Conservation (phyloP, 2,329 filamentous ascomycete genomes). For the Intubia oerlemansii region DNA sequence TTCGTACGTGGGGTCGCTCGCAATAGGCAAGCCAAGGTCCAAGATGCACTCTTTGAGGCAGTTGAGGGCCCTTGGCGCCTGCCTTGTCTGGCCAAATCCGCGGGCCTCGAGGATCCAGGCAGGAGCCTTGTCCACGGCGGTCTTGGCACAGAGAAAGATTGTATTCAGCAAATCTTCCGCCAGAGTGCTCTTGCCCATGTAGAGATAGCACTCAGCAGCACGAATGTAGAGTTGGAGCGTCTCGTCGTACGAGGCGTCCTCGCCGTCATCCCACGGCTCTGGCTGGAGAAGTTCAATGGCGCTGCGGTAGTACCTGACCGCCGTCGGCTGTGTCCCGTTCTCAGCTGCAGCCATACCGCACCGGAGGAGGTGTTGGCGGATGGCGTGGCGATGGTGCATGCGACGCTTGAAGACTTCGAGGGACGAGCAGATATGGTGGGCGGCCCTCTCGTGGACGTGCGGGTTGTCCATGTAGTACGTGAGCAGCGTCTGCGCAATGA, state of each 20-base stretch:
- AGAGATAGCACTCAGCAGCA: constrained; percentile 65
- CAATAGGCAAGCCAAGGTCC: constrained; percentile 45
- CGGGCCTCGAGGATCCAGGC: constrained; percentile 69
- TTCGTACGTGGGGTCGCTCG: constrained; percentile 46
- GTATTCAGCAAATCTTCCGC: constrained; percentile 40
- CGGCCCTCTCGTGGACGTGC: constrained; percentile 47
- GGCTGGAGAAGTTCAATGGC: constrained; percentile 63
- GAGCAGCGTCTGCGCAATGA: constrained; percentile 63
- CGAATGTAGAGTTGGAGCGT: constrained; percentile 61
- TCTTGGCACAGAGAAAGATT: constrained; percentile 49
- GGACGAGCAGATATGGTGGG: constrained; percentile 62
- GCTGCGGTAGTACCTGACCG: constrained; percentile 59
- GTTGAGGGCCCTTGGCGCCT: constrained; percentile 46
- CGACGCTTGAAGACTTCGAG: constrained; percentile 51
- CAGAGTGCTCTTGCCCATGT: constrained; percentile 48
- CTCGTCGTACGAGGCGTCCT: constrained; percentile 70
- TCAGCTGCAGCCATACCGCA: constrained; percentile 62
- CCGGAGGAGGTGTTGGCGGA: constrained; percentile 55
- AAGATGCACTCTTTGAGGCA: constrained; percentile 49
- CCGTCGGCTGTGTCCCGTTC: constrained; percentile 63
- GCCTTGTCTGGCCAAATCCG: constrained; percentile 53
- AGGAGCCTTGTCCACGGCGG: constrained; percentile 58
- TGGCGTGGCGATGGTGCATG: constrained; percentile 38
- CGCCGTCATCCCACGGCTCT: constrained; percentile 48
- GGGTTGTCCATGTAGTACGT: constrained; percentile 44